These are phyloP conservation scores for Suhomyces canberraensis DNA, from an alignment of 805 yeast species.

Conservation along the genomic window DNA sequence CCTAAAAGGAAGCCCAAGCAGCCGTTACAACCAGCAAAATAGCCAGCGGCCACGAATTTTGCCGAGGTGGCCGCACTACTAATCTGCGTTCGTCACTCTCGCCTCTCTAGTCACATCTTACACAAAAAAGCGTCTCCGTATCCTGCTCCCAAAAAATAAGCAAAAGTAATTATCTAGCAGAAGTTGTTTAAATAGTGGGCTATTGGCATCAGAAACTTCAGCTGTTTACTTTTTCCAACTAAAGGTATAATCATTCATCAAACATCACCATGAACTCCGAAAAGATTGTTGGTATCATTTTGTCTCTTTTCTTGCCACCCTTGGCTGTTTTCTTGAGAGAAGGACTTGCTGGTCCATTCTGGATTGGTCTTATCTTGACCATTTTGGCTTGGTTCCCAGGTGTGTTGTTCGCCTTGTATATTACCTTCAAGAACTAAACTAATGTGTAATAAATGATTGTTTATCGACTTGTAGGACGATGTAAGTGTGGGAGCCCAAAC, in stretches of 20 bases:
- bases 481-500: too few species aligned
- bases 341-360: slow-evolving; percentile 62
- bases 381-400: slow-evolving; percentile 73
- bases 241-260: too few species aligned
- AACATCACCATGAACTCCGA: slow-evolving; percentile 38
- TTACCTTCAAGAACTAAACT: slow-evolving; percentile 38
- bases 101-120: background rate
- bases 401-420: slow-evolving; percentile 70
- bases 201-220: background rate
- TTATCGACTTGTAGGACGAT: too few species aligned
- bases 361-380: slow-evolving; percentile 64
- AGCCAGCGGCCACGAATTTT: too few species aligned
- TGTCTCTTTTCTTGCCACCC: slow-evolving; percentile 69
- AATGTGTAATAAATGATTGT: too few species aligned
- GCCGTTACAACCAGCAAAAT: too few species aligned
- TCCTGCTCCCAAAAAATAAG: background rate
- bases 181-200: background rate
- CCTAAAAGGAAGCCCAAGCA: too few species aligned
- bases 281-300: slow-evolving; percentile 36
- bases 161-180: background rate
- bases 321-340: slow-evolving; percentile 69
- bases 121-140: background rate
- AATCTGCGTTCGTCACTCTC: background rate
- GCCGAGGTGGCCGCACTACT: too few species aligned
- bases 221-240: too few species aligned